A percentile compares a stretch with the other conserved stretches of the same genome.
Conservation (phyloP, 2,329 filamentous ascomycete species). For the Aureobasidium lini region DNA sequence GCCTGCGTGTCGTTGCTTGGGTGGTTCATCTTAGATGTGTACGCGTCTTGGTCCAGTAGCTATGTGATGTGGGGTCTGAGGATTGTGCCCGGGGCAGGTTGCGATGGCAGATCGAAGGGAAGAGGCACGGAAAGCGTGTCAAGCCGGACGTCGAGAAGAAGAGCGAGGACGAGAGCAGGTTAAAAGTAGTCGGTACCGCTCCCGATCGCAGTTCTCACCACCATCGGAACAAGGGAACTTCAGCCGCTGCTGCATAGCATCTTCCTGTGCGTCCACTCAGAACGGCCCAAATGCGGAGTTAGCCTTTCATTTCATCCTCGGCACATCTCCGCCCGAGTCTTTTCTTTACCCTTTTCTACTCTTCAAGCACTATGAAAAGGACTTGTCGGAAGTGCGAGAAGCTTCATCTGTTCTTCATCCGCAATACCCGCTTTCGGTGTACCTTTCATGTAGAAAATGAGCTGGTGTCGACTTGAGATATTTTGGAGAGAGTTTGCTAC, state of each 20-base stretch:
- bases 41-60: not conserved
- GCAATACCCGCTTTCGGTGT: too few relatives aligned
- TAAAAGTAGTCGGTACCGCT: not conserved
- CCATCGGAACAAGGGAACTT: slow-evolving; percentile 4
- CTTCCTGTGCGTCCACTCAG: not conserved
- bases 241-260: not conserved
- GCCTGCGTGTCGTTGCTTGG: slow-evolving; percentile 34
- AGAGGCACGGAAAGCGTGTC: not conserved
- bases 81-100: not conserved
- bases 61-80: not conserved
- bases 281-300: slow-evolving; percentile 7
- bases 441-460: too few relatives aligned
- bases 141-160: not conserved
- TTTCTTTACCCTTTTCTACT: not conserved
- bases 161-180: not conserved
- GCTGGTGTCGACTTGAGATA: too few relatives aligned
- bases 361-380: too few relatives aligned
- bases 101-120: not conserved
- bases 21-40: slow-evolving; percentile 30
- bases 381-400: too few relatives aligned
- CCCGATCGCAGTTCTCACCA: slow-evolving; percentile 7
- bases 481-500: too few relatives aligned
- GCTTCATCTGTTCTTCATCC: too few relatives aligned
- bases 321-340: not conserved
- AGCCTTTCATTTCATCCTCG: slow-evolving; percentile 7